These are phyloP conservation scores for Skeletonema marinoi DNA, from an alignment of 108 stramenopile genomes.

Conservation along the genomic window DNA sequence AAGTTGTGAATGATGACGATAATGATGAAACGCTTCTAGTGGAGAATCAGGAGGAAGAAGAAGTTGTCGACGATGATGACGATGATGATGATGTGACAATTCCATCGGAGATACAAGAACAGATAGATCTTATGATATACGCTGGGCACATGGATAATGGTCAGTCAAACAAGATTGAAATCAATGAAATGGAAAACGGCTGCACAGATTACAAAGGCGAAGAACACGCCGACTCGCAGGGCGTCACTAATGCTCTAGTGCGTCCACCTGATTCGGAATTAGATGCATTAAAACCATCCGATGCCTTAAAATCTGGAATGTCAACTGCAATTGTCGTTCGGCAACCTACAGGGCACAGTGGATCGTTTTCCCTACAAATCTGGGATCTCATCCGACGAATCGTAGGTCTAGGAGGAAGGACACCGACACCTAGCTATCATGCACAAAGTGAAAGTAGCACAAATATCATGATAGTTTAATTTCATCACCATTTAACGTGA, in stretches of 20 bases:
- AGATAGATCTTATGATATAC: neutral
- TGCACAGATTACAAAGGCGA: neutral
- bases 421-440: neutral
- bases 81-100: neutral
- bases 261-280: constrained; percentile 1
- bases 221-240: neutral
- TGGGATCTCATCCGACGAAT: constrained; percentile 46
- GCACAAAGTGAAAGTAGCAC: constrained; percentile 16
- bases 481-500: neutral
- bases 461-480: constrained; percentile 50
- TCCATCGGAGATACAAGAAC: neutral
- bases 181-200: neutral
- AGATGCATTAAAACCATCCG: constrained; percentile 28
- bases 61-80: no score
- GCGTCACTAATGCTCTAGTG: neutral
- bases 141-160: neutral
- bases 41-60: neutral
- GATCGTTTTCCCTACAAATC: constrained; percentile 35
- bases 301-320: constrained; percentile 23
- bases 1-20: neutral
- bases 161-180: neutral
- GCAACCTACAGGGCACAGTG: neutral
- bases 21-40: neutral
- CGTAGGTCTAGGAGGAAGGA: constrained; percentile 26
- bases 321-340: constrained; percentile 48